Conservation (phyloP, 306 rosid genomes). For the Albizia julibrissin region DNA sequence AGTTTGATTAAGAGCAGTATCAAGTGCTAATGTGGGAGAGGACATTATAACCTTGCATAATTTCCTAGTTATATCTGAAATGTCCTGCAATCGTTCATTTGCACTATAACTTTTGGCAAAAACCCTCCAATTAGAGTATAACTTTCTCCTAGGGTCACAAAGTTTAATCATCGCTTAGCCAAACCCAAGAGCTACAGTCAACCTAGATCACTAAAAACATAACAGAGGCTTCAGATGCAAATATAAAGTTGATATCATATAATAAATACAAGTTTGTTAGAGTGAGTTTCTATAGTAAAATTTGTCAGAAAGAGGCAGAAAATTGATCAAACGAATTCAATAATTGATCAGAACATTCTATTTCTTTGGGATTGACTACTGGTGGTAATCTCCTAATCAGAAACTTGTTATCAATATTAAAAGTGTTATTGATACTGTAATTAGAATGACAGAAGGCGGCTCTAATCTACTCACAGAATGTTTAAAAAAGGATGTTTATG, state of each 20-base stretch:
- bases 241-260: background rate
- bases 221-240: slow-evolving; percentile 10
- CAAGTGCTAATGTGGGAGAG: slow-evolving; percentile 52
- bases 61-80: slow-evolving; percentile 50
- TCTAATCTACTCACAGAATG: background rate
- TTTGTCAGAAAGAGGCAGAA: background rate
- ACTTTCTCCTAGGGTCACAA: slow-evolving; percentile 1
- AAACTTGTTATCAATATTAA: background rate
- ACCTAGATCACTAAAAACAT: slow-evolving; percentile 9
- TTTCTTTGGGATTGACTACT: background rate
- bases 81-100: slow-evolving; percentile 35
- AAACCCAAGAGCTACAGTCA: slow-evolving; percentile 13
- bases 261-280: background rate
- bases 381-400: background rate
- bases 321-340: background rate
- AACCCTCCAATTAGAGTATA: slow-evolving; percentile 24
- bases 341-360: background rate
- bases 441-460: background rate
- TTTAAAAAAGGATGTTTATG: background rate
- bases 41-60: slow-evolving; percentile 66
- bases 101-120: slow-evolving; percentile 42
- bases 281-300: background rate
- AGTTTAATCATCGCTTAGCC: slow-evolving; percentile 41
- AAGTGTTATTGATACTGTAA: background rate
- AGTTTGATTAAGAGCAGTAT: slow-evolving; percentile 73